Conservation (phyloP, 2,329 filamentous ascomycete species). For the Pseudogymnoascus sp. region DNA sequence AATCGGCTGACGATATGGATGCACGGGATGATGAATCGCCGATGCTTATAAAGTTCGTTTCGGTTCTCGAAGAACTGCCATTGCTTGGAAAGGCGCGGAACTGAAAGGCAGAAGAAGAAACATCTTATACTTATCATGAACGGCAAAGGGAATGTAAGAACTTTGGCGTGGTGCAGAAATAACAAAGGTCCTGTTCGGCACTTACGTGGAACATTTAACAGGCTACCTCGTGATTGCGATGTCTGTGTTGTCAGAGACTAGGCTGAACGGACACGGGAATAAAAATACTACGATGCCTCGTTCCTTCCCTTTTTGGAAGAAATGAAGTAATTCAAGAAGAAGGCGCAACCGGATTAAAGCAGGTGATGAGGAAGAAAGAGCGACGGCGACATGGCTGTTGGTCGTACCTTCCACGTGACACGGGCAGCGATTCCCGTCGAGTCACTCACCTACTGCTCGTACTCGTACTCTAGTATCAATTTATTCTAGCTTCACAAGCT, state of each 20-base stretch:
- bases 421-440: background rate
- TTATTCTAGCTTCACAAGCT: background rate
- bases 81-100: background rate
- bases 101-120: background rate
- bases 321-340: background rate
- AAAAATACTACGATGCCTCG: background rate
- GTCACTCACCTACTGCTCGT: background rate
- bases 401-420: background rate
- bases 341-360: background rate
- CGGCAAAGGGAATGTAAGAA: background rate
- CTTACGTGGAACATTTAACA: background rate
- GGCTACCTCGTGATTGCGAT: background rate
- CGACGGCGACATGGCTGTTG: background rate
- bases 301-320: background rate
- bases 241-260: background rate
- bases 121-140: background rate
- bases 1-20: background rate
- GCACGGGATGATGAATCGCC: slow-evolving; percentile 5
- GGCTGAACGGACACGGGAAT: background rate
- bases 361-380: background rate
- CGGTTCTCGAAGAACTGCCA: background rate
- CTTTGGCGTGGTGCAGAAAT: background rate
- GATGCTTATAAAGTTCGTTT: background rate
- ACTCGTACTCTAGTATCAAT: background rate
- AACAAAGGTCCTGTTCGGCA: background rate